Percentiles rank a stretch among this genome's conserved stretches.
phyloP scores from a whole-genome alignment of 805 yeast genomes.

The Nakazawaea anatomiae region DNA sequence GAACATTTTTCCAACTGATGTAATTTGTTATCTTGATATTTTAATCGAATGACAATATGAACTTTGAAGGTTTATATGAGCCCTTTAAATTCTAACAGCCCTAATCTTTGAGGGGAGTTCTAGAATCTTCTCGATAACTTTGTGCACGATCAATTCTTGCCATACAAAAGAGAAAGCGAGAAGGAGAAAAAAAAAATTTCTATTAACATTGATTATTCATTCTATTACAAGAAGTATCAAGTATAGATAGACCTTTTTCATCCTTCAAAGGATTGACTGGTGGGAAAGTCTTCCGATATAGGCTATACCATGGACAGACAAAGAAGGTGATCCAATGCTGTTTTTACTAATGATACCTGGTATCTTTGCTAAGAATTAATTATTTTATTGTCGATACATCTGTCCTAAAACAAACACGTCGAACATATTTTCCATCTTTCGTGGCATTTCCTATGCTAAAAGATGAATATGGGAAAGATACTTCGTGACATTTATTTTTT shows the following conservation, averaged over 20 bases:
- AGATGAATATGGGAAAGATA: conserved; percentile 80
- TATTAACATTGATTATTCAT: too few relatives aligned
- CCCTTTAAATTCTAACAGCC: neutral
- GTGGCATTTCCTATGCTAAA: conserved; percentile 22
- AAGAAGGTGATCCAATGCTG: conserved; percentile 9
- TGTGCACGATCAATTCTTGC: neutral
- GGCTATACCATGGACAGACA: conserved; percentile 6
- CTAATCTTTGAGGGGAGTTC: neutral
- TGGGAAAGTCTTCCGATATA: neutral
- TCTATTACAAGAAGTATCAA: too few relatives aligned
- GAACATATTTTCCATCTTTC: conserved; percentile 82
- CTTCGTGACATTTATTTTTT: conserved; percentile 51
- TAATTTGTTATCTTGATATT: neutral
- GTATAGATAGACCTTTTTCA: neutral
- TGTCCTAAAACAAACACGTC: conserved; percentile 60
- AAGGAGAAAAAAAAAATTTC: too few relatives aligned
- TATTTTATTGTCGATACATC: conserved; percentile 43
- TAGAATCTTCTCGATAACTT: neutral
- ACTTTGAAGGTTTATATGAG: too few relatives aligned
- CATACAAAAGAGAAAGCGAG: too few relatives aligned
- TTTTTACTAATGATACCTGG: neutral
- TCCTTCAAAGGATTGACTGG: conserved; percentile 1
- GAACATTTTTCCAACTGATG: conserved; percentile 41
- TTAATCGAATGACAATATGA: neutral
- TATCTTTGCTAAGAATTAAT: neutral